phyloP scores from a whole-genome alignment of 1,139 yeast species.

The Yamadazyma sp. region DNA sequence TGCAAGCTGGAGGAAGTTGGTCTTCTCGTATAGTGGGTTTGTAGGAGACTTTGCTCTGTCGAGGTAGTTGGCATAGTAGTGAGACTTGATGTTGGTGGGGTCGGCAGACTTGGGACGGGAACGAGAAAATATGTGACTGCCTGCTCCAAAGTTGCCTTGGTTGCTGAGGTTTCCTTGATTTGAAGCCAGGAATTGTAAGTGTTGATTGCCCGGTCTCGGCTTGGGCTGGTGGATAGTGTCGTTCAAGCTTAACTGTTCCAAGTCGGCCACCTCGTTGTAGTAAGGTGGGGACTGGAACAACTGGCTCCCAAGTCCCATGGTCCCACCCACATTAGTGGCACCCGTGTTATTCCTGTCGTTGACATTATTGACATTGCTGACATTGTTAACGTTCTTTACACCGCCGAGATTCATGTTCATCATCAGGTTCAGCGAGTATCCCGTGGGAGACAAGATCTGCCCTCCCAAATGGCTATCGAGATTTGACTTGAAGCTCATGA shows the following conservation, averaged over 20 bases:
- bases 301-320: neutral
- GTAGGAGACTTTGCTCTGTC: conserved; percentile 47
- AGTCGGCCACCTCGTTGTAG: conserved; percentile 20
- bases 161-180: too few relatives aligned
- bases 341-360: neutral
- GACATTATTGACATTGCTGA: neutral
- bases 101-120: conserved; percentile 48
- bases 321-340: neutral
- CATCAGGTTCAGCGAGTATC: neutral
- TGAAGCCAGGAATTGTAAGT: too few relatives aligned
- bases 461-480: conserved; percentile 22
- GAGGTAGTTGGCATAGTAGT: conserved; percentile 13
- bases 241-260: conserved; percentile 32
- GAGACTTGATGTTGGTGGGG: conserved; percentile 18
- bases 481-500: conserved; percentile 44
- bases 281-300: conserved; percentile 7
- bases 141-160: conserved; percentile 13
- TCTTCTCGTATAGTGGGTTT: conserved; percentile 45
- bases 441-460: neutral
- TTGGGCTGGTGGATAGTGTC: conserved; percentile 37
- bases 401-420: neutral
- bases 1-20: conserved; percentile 46
- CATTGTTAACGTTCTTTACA: neutral
- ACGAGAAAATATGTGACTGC: conserved; percentile 26
- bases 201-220: conserved; percentile 28